These are phyloP conservation scores for Paracoccidioides brasiliensis DNA, from an alignment of 2,329 filamentous ascomycete genomes.

Conservation along the genomic window DNA sequence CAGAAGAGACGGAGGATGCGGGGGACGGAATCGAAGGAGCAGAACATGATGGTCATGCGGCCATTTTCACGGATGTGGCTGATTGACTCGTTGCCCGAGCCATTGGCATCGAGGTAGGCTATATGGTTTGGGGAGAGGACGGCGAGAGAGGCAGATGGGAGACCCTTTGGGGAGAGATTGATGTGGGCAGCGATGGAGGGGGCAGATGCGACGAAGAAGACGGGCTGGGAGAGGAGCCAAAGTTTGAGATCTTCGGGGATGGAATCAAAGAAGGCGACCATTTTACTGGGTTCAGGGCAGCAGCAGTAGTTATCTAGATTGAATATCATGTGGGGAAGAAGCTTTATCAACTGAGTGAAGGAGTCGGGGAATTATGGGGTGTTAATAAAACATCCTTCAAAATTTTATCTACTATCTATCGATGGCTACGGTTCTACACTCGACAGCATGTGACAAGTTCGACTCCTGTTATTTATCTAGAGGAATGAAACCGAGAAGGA, in stretches of 20 bases:
- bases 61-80: conserved; percentile 65
- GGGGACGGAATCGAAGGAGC: conserved; percentile 46
- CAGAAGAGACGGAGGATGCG: conserved; percentile 55
- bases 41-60: conserved; percentile 62
- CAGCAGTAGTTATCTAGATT: background rate
- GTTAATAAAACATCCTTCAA: no score
- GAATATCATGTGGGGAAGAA: no score
- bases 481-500: no score
- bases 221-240: conserved; percentile 54
- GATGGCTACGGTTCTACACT: no score
- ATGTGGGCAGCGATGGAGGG: conserved; percentile 55
- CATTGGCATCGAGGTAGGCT: conserved; percentile 61
- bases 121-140: conserved; percentile 46
- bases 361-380: no score
- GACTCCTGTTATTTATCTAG: no score
- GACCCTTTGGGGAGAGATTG: conserved; percentile 66
- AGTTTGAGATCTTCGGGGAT: conserved; percentile 43
- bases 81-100: conserved; percentile 64
- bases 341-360: no score
- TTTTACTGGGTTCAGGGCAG: conserved; percentile 18
- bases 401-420: no score
- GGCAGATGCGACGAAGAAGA: conserved; percentile 66
- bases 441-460: no score
- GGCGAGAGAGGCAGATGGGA: conserved; percentile 48
- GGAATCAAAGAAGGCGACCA: conserved; percentile 47